Conservation (phyloP, 306 rosid genomes). For the Nissolia schottii region DNA sequence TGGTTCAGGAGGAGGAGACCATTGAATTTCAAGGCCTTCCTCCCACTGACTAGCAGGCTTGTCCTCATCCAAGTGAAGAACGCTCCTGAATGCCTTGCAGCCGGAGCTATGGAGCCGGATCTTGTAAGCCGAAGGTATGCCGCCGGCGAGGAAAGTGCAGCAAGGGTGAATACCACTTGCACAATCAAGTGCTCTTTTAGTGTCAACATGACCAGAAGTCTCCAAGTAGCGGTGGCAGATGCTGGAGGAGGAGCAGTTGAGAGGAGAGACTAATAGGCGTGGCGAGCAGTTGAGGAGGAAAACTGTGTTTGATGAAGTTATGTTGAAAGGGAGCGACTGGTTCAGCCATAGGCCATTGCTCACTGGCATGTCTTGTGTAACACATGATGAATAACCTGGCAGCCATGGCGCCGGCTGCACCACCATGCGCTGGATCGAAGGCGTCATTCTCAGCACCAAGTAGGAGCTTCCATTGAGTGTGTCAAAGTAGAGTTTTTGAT, state of each 20-base stretch:
- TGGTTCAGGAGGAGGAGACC: conserved; percentile 76
- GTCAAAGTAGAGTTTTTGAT: conserved; percentile 49
- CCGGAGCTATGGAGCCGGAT: conserved; percentile 88
- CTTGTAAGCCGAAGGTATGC: conserved; percentile 85
- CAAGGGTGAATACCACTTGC: conserved; percentile 62
- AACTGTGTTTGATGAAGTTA: conserved; percentile 81
- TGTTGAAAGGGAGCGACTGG: conserved; percentile 82
- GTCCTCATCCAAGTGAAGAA: conserved; percentile 54
- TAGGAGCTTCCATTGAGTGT: conserved; percentile 76
- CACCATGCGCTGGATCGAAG: conserved; percentile 57
- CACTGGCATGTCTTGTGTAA: conserved; percentile 68
- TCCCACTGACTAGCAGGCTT: conserved; percentile 72
- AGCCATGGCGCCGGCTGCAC: conserved; percentile 78
- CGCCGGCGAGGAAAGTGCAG: conserved; percentile 85
- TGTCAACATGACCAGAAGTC: conserved; percentile 57
- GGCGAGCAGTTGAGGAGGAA: conserved; percentile 86
- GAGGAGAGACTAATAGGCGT: conserved; percentile 80
- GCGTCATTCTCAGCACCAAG: conserved; percentile 41
- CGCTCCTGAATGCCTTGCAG: conserved; percentile 83
- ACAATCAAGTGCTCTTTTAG: conserved; percentile 47
- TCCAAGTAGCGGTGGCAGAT: conserved; percentile 74
- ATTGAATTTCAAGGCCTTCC: conserved; percentile 89
- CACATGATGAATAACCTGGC: conserved; percentile 50
- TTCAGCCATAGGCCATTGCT: conserved; percentile 85
- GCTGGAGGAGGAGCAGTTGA: conserved; percentile 83